Conservation (phyloP, 805 yeast species). For the Kodamaea jinghongensis region DNA sequence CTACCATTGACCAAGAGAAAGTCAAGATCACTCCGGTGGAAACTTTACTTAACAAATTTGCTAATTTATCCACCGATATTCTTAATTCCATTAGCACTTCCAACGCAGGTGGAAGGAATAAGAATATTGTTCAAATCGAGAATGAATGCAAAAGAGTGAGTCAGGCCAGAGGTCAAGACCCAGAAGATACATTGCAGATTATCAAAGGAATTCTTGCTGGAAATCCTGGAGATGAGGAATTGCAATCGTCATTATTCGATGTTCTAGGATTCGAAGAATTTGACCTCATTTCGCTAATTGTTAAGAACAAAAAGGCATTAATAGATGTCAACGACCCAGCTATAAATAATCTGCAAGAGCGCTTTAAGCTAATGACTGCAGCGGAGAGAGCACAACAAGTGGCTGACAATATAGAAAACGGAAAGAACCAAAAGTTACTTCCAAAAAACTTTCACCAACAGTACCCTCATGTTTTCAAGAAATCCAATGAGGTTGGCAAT, state of each 20-base stretch:
- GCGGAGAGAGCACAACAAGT: conserved; percentile 56
- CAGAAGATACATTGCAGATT: conserved; percentile 26
- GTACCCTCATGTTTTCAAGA: conserved; percentile 82
- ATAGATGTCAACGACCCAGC: conserved; percentile 4
- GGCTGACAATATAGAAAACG: conserved; percentile 45
- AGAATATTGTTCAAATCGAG: conserved; percentile 21
- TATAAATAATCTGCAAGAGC: conserved; percentile 11
- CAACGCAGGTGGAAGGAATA: neutral
- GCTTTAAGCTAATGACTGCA: conserved; percentile 42
- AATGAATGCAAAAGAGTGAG: conserved; percentile 34
- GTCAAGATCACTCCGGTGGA: conserved; percentile 25
- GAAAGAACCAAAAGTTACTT: conserved; percentile 48
- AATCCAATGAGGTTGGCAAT: conserved; percentile 47
- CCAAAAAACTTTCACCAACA: conserved; percentile 46
- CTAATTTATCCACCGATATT: conserved; percentile 34
- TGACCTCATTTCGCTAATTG: conserved; percentile 66
- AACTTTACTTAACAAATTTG: conserved; percentile 35
- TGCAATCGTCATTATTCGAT: conserved; percentile 75
- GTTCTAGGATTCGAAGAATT: conserved; percentile 83
- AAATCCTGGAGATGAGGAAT: conserved; percentile 48
- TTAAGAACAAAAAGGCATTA: conserved; percentile 41
- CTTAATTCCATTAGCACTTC: conserved; percentile 17
- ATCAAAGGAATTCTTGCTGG: conserved; percentile 32
- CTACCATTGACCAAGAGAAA: conserved; percentile 38
- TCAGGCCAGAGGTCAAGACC: conserved; percentile 28